Evolutionary conservation across 177 flowering plant genomes (phyloP), one percentile per base, ranked within the genome.

Genomic region (Vitis hybrid): DNA sequence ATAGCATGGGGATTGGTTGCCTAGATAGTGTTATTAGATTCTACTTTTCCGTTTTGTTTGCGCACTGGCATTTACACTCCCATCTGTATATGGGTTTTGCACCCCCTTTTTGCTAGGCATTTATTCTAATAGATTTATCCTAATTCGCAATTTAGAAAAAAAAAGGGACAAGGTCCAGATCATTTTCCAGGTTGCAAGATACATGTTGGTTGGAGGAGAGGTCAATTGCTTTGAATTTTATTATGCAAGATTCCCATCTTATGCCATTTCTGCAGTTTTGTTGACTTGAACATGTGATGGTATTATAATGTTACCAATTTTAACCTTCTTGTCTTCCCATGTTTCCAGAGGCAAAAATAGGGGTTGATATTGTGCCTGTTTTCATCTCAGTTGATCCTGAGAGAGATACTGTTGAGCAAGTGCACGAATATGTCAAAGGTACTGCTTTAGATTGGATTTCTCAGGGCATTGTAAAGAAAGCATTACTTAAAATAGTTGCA

Each of bases 351-450:
- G 80, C 81, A 70, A 88, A 84, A 35, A 76, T 88, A 11, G 87
- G 89, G 48, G 52, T 90, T 59, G 94, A 91, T 52, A 71, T 95
- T 67, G 91, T 90, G 57, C 98, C 97, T 7, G 82, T 93, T 57
- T 95, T 95, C 79, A 93, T 93, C 59, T 90, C 98, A 67, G 96
- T 94, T 61, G 98, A 94, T 87, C 99, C 99, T 35, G 99, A 94
- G 81, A 88, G 99, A 82, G 99, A 93, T 73, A 90, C 83, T n/a
- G 94, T 90, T 78, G 94, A 91, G 81, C 99, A 95, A 84, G 97
- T 95, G 17, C 72, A 81, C 17, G 97, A 88, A 74, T 93, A 95
- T 77, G 89, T 95, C 58, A 85, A 87, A 91, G 99, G 99, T 94
- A 70, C 59, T 67, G 64, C 30, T n/a, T 51, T 5, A 48, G 14